Base-by-base conservation (phyloP, 257 asterid species). In the Dorcoceras hygrometricum region DNA sequence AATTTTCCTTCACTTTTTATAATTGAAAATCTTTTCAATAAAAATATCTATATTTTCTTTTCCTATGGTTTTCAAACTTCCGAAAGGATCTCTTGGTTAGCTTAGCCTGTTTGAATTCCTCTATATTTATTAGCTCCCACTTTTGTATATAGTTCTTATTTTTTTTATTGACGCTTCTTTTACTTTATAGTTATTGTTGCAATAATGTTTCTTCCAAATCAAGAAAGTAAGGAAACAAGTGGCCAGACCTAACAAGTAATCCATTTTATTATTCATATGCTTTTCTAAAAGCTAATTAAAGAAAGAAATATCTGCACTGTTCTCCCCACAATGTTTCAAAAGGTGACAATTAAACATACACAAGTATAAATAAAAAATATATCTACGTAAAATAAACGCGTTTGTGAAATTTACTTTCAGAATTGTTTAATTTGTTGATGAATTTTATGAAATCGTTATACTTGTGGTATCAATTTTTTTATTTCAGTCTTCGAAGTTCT, bases 221-320 rank as follows among this genome's bases (percentile, higher is more conserved):
- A 74, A 72, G 79, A 75, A 79, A 81, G 86, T 67, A 82, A 71
- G 29, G 75, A 69, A 70, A 77, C 50, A 54, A 67, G 59, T 76
- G 80, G 74, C 77, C 75, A 63, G 71, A 51, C 56, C 72, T 70
- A 76, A 53, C 43, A 60, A 53, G 14, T 63, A 28, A 62, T 50
- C 62, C 81, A 72, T 62, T 76, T 72, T 43, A 43, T 43, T 43
- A 81, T 72, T 78, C 71, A 70, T 11, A 36, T 75, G 75, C 89
- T 74, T 87, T 78, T 71, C 23, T 58, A 73, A 75, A 83, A 78
- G 71, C 66, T 34, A 55, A 68, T 22, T 58, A 68, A 55, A 23
- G 62, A 81, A 75, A 72, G 73, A 75, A 78, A 39, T 62, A 62
- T 67, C 58, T 57, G 36, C 70, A 63, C 73, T 62, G 64, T 66